A percentile compares a stretch with the other conserved stretches of the same genome.
Conservation (phyloP, 176 grass and related monocot species). For the Elaeis guineensis region DNA sequence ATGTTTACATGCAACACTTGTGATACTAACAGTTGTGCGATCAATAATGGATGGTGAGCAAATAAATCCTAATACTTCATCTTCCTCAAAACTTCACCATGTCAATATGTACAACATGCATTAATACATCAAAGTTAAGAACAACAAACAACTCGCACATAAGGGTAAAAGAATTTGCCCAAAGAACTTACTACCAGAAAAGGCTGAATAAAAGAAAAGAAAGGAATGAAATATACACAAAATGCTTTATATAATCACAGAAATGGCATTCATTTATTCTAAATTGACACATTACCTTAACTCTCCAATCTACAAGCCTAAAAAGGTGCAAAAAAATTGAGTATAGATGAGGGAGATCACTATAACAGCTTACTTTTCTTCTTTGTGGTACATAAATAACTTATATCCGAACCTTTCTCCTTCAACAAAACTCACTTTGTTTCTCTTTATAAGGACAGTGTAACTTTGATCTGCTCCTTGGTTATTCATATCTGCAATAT, state of each 20-base stretch:
- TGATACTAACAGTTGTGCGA: no score
- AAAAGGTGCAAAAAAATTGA: slow-evolving; percentile 23
- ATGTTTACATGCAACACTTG: no score
- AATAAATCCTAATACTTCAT: no score
- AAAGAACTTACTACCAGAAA: no score
- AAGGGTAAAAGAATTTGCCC: no score
- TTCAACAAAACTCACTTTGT: slow-evolving; percentile 18
- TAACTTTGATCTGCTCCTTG: neutral
- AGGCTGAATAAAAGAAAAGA: neutral
- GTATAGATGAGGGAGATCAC: slow-evolving; percentile 24
- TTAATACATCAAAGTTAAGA: no score
- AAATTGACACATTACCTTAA: slow-evolving; percentile 26
- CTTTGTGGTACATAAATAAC: neutral
- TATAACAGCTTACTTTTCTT: neutral
- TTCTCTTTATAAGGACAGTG: no score
- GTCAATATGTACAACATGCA: no score
- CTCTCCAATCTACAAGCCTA: slow-evolving; percentile 32
- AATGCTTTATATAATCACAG: slow-evolving; percentile 5
- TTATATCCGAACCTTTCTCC: slow-evolving; percentile 13
- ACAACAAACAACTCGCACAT: no score
- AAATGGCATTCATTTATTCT: slow-evolving; percentile 33
- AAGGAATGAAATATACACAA: slow-evolving; percentile 3
- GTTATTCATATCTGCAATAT: neutral
- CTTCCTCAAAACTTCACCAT: no score
- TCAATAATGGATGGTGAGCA: no score